Evolutionary conservation across 805 yeast genomes (phyloP), one percentile per base, ranked within the genome.

Genomic region (Lipomyces sp.): DNA sequence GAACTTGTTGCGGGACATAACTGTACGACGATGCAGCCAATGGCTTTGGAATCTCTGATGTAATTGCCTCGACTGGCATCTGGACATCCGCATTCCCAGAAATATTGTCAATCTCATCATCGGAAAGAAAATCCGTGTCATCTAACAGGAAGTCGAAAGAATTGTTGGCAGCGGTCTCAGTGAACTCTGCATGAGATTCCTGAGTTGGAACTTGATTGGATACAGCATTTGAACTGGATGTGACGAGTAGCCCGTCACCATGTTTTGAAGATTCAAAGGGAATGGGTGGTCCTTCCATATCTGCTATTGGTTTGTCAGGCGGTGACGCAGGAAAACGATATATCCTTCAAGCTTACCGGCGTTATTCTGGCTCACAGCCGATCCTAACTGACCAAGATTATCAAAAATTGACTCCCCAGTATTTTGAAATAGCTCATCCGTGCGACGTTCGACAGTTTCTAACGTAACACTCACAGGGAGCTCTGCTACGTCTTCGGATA

Each of bases 61-160:
- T 18, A 57, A 24, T 33, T 53, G n/a, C 15, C 24, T 8, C 59
- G 57, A 35, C 32, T 29, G 63, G 18, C 15, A 42, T n/a, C 24
- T 60, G 56, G 18, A 57, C 35, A 15, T 39, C 24, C 50, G 4
- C 35, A 15, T 39, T 15, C 50, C 2, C 45, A n/a, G 45, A 32
- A 15, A 1, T n/a, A 18, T 15, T 33, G 3, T 53, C 37, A 29
- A 53, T 45, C 18, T 67, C 71, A 15, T 63, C 70, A 29, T 67
- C 71, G 4, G 71, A 51, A 1, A 68, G 56, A 59, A 68, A 66
- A 32, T 68, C 70, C 30, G 59, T 64, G 35, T 68, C 71, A 6
- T 68, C 71, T 4, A 68, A 42, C n/a, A 68, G 37, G 32, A 66
- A 66, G 37, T 67, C 71, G 34, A 68, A 63, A 2, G 69, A 53